Evolutionary conservation across 495 filamentous ascomycete species (phyloP).

Genomic region (Trichocladium uniseriatum): DNA sequence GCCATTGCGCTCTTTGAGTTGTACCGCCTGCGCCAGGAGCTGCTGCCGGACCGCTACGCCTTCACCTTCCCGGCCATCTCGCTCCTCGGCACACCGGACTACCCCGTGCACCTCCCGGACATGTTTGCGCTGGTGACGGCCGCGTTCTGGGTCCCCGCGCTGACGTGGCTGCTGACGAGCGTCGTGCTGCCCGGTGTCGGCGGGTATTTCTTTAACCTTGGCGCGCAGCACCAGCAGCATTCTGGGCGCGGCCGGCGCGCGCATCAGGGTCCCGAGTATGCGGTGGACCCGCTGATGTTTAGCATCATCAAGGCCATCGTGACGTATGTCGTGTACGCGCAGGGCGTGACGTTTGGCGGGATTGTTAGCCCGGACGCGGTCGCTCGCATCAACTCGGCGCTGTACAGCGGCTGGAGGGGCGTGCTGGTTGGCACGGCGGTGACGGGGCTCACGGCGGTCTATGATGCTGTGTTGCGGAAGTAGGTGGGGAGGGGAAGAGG

Average conservation of each 20-base stretch:
- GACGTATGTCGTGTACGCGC: conserved; percentile 67
- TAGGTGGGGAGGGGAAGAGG: too few relatives aligned
- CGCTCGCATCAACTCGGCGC: conserved; percentile 49
- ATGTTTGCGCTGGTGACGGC: conserved; percentile 68
- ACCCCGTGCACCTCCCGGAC: conserved; percentile 62
- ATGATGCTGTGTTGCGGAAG: conserved; percentile 76
- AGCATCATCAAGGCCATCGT: conserved; percentile 77
- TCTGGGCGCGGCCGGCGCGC: conserved; percentile 6
- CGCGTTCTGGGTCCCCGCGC: conserved; percentile 73
- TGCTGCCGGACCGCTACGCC: conserved; percentile 60
- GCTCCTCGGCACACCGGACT: conserved; percentile 39
- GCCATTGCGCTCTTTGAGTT: conserved; percentile 55
- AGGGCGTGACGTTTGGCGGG: conserved; percentile 57
- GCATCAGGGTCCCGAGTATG: conserved; percentile 36
- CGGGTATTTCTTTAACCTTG: conserved; percentile 85
- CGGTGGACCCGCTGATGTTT: conserved; percentile 78
- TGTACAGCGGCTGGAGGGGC: conserved; percentile 64
- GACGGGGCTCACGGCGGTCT: conserved; percentile 60
- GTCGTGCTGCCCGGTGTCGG: conserved; percentile 56
- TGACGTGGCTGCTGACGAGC: conserved; percentile 68
- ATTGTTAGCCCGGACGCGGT: conserved; percentile 49
- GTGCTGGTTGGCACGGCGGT: conserved; percentile 64
- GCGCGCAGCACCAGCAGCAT: conserved; percentile 30
- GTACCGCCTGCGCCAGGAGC: conserved; percentile 47
- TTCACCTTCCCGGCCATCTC: conserved; percentile 57